Evolutionary conservation across 495 filamentous ascomycete genomes (phyloP).

Genomic region (Neurospora tetraspora): DNA sequence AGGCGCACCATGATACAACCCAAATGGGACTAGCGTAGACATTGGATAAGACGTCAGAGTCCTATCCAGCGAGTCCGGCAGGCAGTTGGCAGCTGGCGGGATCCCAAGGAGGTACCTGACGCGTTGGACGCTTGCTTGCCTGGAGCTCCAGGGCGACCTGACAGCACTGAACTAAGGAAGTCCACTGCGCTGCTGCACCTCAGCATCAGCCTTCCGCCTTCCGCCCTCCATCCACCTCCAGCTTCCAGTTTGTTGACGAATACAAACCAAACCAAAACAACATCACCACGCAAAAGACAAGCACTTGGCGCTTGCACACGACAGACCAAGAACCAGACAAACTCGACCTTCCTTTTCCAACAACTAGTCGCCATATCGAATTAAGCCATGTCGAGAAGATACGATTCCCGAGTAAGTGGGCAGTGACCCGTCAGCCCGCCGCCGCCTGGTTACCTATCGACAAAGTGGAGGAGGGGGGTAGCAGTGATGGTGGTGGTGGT

Average conservation of each 20-base stretch:
- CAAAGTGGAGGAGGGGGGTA: background rate
- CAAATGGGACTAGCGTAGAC: background rate
- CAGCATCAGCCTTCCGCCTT: background rate
- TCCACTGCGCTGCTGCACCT: slow-evolving; percentile 2
- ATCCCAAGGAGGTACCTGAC: slow-evolving; percentile 22
- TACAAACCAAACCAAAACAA: background rate
- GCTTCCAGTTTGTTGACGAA: background rate
- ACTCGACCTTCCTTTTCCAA: background rate
- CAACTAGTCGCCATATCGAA: slow-evolving; percentile 2
- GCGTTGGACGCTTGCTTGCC: slow-evolving; percentile 30
- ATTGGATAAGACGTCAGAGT: background rate
- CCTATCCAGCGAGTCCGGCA: background rate
- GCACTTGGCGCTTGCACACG: slow-evolving; percentile 1
- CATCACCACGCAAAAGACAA: background rate
- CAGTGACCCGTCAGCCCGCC: background rate
- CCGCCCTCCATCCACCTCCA: slow-evolving; percentile 3
- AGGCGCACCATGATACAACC: background rate
- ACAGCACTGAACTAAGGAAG: background rate
- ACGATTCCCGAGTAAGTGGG: slow-evolving; percentile 83
- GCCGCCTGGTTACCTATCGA: background rate
- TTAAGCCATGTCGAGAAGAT: slow-evolving; percentile 80
- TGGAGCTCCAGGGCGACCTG: slow-evolving; percentile 19
- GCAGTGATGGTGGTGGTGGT: background rate
- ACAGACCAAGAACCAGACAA: background rate
- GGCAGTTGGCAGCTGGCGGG: background rate